A percentile compares a stretch with the other conserved stretches of the same genome.
These are phyloP conservation scores for Candida xiaguanensis DNA, from an alignment of 805 yeast species.

Conservation along the genomic window DNA sequence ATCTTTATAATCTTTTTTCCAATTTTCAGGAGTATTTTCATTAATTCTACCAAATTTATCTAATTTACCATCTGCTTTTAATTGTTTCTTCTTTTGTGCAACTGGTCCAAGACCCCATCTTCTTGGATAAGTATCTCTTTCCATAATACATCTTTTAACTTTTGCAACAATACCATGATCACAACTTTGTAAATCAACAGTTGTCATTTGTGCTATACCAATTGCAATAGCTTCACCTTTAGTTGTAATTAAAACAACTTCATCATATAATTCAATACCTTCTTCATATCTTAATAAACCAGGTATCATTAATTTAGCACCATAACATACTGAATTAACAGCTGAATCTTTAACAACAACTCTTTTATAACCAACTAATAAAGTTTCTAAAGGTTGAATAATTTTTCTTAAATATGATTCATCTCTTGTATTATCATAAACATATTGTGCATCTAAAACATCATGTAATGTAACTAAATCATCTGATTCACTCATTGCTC, in stretches of 20 bases:
- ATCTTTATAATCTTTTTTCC: conserved; percentile 84
- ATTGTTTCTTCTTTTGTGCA: conserved; percentile 97
- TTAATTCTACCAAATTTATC: conserved; percentile 93
- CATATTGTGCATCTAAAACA: conserved; percentile 97
- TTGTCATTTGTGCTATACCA: conserved; percentile 98
- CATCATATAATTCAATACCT: conserved; percentile 95
- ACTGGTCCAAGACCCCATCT: conserved; percentile 99
- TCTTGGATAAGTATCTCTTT: conserved; percentile 98
- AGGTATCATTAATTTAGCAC: conserved; percentile 98
- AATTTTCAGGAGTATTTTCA: conserved; percentile 88
- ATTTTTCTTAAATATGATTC: conserved; percentile 92
- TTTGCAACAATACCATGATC: conserved; percentile 99
- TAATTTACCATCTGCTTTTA: conserved; percentile 94
- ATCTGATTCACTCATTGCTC: conserved; percentile 88
- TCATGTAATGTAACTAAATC: conserved; percentile 94
- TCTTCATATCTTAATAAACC: conserved; percentile 97
- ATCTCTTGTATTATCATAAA: conserved; percentile 94
- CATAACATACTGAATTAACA: conserved; percentile 96
- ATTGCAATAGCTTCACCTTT: conserved; percentile 99
- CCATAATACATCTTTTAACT: conserved; percentile 99
- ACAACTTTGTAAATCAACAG: conserved; percentile 92
- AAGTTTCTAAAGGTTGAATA: conserved; percentile 90
- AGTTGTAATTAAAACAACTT: conserved; percentile 96
- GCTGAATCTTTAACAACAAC: conserved; percentile 92
- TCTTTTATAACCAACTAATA: conserved; percentile 93